phyloP scores from a whole-genome alignment of 2,329 filamentous ascomycete species.

The Colletotrichum horii region DNA sequence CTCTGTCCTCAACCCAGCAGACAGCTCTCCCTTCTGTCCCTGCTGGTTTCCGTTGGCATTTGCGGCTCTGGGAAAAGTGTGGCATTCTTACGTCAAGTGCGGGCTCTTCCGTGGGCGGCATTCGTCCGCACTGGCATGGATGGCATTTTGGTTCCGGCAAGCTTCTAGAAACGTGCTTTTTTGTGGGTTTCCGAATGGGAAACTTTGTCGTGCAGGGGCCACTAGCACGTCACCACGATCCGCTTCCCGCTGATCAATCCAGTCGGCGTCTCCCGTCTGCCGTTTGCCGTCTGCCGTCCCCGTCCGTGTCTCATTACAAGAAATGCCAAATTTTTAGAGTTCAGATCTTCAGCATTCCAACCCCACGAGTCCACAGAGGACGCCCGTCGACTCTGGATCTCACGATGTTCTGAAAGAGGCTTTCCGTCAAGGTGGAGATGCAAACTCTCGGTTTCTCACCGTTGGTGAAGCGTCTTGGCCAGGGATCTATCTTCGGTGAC shows the following conservation, averaged over 20 bases:
- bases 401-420: background rate
- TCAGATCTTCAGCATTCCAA: background rate
- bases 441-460: background rate
- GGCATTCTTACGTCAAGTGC: slow-evolving; percentile 8
- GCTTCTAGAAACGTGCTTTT: slow-evolving; percentile 17
- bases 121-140: background rate
- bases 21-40: background rate
- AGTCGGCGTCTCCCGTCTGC: background rate
- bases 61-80: background rate
- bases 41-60: background rate
- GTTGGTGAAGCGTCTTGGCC: background rate
- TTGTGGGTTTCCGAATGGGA: background rate
- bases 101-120: slow-evolving; percentile 7
- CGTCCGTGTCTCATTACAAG: background rate
- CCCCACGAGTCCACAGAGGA: background rate
- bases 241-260: background rate
- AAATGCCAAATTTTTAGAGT: background rate
- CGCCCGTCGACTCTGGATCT: background rate
- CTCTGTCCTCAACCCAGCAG: background rate
- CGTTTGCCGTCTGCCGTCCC: background rate
- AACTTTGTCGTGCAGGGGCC: background rate
- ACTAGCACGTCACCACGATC: slow-evolving; percentile 2
- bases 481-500: background rate
- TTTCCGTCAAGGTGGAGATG: background rate
- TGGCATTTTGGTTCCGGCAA: background rate